phyloP scores from a whole-genome alignment of 371 early-diverging fungal genomes.

The Mortierella sp. region DNA sequence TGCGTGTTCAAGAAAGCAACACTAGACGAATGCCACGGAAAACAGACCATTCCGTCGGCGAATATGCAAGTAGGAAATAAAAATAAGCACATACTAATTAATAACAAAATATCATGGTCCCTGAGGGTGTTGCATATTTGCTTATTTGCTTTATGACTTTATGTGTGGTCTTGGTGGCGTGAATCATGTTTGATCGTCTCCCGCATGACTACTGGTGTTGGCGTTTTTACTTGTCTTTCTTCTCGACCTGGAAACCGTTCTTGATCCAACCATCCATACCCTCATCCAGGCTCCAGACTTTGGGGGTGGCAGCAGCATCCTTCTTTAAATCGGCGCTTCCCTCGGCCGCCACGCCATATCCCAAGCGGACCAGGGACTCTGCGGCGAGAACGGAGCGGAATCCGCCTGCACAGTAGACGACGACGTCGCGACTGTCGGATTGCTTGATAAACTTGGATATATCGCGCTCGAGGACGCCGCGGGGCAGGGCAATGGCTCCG shows the following conservation, averaged over 20 bases:
- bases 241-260: slow-evolving; percentile 43
- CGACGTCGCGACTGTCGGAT: slow-evolving; percentile 55
- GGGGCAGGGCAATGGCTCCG: slow-evolving; percentile 57
- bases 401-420: slow-evolving; percentile 74
- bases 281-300: slow-evolving; percentile 48
- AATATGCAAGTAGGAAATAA: slow-evolving; percentile 15
- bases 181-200: background rate
- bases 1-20: background rate
- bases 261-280: slow-evolving; percentile 57
- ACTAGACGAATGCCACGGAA: slow-evolving; percentile 20
- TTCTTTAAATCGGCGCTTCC: background rate
- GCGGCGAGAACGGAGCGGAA: slow-evolving; percentile 69
- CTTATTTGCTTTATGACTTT: too few species aligned
- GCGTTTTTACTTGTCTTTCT: slow-evolving; percentile 10
- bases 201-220: background rate
- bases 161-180: too few species aligned
- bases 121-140: too few species aligned
- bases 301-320: slow-evolving; percentile 2
- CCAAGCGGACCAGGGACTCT: slow-evolving; percentile 67
- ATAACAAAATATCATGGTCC: background rate
- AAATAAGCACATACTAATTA: background rate
- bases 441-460: slow-evolving; percentile 53
- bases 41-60: background rate
- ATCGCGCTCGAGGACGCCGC: slow-evolving; percentile 60
- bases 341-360: slow-evolving; percentile 61